A percentile compares a stretch with the other conserved stretches of the same genome.
Evolutionary conservation across 106 monocot genomes (phyloP).

Genomic region (Apostasia ramifera): DNA sequence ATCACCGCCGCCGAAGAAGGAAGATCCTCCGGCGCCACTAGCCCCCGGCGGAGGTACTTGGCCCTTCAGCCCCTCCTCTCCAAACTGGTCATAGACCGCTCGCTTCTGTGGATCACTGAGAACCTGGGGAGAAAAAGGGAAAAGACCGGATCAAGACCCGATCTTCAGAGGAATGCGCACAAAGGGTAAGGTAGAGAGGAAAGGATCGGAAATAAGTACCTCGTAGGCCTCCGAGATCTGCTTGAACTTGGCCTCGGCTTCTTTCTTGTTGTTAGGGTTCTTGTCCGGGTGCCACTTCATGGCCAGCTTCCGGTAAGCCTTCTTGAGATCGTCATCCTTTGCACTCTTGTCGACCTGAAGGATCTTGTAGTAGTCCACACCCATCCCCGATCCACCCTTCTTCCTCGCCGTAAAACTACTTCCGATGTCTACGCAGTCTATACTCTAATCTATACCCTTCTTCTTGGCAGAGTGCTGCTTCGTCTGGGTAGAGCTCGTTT

Average conservation of each 20-base stretch:
- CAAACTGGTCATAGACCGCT: constrained; percentile 61
- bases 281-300: constrained; percentile 98
- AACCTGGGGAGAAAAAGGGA: constrained; percentile 30
- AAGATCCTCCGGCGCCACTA: constrained; percentile 14
- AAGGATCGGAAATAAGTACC: constrained; percentile 12
- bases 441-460: no score
- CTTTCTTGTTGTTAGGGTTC: constrained; percentile 89
- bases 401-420: no score
- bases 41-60: constrained; percentile 33
- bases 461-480: no score
- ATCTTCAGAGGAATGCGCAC: neutral
- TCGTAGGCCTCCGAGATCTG: constrained; percentile 94
- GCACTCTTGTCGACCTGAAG: constrained; percentile 58
- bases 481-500: no score
- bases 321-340: constrained; percentile 79
- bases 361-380: constrained; percentile 75
- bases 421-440: no score
- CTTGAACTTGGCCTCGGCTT: constrained; percentile 92
- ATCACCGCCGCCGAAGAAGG: constrained; percentile 25
- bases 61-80: constrained; percentile 75
- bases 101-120: constrained; percentile 80
- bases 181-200: neutral
- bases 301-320: constrained; percentile 86
- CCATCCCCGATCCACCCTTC: constrained; percentile 28
- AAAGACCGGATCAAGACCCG: neutral